Conservation (phyloP, 176 grass and related monocot genomes). For the Oryza glumipatula region DNA sequence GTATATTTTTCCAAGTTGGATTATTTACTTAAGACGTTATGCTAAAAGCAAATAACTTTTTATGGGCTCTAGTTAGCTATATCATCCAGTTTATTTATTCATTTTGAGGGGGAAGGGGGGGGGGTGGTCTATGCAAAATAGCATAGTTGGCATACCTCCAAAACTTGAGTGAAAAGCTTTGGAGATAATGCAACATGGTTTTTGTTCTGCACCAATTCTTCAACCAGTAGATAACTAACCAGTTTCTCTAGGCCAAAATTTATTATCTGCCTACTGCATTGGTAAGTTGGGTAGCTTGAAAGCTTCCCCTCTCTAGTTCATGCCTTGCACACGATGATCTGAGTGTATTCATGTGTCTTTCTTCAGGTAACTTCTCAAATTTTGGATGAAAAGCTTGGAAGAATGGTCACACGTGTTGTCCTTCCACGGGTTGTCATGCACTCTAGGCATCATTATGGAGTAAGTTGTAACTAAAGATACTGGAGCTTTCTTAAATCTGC, state of each 20-base stretch:
- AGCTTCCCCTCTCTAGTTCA: background rate
- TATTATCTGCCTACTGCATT: constrained; percentile 6
- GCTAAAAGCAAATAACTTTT: no score
- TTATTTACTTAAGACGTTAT: no score
- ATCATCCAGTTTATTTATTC: no score
- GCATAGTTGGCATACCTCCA: no score
- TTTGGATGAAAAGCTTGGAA: constrained; percentile 95
- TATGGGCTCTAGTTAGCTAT: no score
- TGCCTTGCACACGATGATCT: constrained; percentile 5
- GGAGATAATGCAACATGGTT: no score
- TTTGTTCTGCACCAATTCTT: no score
- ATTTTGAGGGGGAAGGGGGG: no score
- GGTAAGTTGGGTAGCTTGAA: background rate
- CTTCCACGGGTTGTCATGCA: constrained; percentile 98
- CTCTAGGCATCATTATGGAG: constrained; percentile 97
- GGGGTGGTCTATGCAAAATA: no score
- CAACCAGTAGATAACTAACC: background rate
- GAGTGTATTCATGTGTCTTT: background rate
- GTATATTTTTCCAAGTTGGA: no score
- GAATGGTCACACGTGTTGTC: constrained; percentile 84
- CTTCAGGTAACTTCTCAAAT: constrained; percentile 83
- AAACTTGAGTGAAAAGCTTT: no score
- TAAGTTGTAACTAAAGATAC: constrained; percentile 56
- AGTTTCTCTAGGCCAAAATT: constrained; percentile 12
- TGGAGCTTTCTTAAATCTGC: constrained; percentile 6